These are phyloP conservation scores for Ophiocordyceps polyrhachis-furcata DNA, from an alignment of 2,329 filamentous ascomycete genomes.

Conservation along the genomic window DNA sequence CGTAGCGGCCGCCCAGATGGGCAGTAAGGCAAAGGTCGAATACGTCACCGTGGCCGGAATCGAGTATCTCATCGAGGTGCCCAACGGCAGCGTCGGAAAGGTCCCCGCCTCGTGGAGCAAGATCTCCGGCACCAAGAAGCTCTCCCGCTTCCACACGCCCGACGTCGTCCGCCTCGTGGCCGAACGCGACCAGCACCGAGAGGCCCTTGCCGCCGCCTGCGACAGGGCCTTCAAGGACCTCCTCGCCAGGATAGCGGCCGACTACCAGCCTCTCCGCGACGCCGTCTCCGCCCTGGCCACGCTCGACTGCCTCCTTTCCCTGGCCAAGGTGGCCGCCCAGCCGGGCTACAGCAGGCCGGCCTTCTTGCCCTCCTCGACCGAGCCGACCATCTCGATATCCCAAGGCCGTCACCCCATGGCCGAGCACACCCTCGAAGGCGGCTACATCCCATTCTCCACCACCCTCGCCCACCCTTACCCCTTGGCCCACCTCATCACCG, in stretches of 20 bases:
- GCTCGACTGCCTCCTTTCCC: conserved; percentile 75
- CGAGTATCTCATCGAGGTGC: conserved; percentile 85
- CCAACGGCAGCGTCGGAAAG: conserved; percentile 62
- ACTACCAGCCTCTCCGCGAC: conserved; percentile 81
- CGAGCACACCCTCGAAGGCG: conserved; percentile 67
- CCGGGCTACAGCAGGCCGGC: conserved; percentile 74
- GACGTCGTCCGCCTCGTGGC: conserved; percentile 67
- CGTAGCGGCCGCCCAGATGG: conserved; percentile 52
- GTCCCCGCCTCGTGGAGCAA: conserved; percentile 92
- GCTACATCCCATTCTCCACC: conserved; percentile 84
- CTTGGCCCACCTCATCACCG: conserved; percentile 74
- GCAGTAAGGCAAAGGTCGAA: conserved; percentile 48
- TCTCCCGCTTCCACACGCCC: conserved; percentile 86
- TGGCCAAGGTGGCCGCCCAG: conserved; percentile 66
- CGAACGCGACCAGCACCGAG: conserved; percentile 87
- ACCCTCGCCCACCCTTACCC: conserved; percentile 45
- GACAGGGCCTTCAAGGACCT: conserved; percentile 62
- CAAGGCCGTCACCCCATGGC: conserved; percentile 86
- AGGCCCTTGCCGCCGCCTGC: conserved; percentile 80
- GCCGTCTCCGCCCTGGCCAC: conserved; percentile 70
- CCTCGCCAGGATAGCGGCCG: conserved; percentile 53
- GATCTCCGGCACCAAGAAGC: conserved; percentile 82
- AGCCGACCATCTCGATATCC: conserved; percentile 41
- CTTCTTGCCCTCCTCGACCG: conserved; percentile 39
- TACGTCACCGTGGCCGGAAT: conserved; percentile 80